Percentiles rank a stretch among this genome's conserved stretches.
Evolutionary conservation across 805 yeast genomes (phyloP).

Genomic region (Hyphopichia homilentoma): DNA sequence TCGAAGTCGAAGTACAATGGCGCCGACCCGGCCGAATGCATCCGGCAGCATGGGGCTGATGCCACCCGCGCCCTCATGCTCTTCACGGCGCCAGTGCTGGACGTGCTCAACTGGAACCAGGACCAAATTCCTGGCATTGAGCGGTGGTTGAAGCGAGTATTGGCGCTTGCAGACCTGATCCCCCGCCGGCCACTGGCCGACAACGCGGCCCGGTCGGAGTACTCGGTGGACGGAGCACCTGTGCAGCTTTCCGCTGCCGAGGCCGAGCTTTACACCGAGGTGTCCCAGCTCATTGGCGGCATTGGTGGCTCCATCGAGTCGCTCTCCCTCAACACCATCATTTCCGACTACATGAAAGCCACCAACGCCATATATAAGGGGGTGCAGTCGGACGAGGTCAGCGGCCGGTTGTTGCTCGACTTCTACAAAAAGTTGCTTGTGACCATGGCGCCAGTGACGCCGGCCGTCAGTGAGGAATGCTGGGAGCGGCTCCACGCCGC

Average conservation of each 20-base stretch:
- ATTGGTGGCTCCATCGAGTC: slow-evolving; percentile 59
- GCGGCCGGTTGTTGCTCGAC: slow-evolving; percentile 48
- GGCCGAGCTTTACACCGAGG: slow-evolving; percentile 52
- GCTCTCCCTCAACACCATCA: slow-evolving; percentile 73
- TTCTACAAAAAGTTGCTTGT: slow-evolving; percentile 52
- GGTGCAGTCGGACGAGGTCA: slow-evolving; percentile 24
- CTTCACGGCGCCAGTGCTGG: slow-evolving; percentile 86
- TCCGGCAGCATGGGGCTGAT: slow-evolving; percentile 80
- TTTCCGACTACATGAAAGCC: slow-evolving; percentile 86
- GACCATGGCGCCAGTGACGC: slow-evolving; percentile 77
- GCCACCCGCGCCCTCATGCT: slow-evolving; percentile 90
- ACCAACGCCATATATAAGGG: slow-evolving; percentile 48
- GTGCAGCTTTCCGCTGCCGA: slow-evolving; percentile 37
- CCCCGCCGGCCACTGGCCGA: not conserved
- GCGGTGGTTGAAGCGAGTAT: slow-evolving; percentile 74
- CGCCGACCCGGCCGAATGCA: slow-evolving; percentile 81
- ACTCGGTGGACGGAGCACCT: slow-evolving; percentile 8
- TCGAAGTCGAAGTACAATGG: slow-evolving; percentile 95
- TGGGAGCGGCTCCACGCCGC: slow-evolving; percentile 50
- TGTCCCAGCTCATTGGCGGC: slow-evolving; percentile 43
- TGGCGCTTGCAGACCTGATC: slow-evolving; percentile 25
- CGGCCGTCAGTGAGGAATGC: slow-evolving; percentile 78
- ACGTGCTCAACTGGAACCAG: slow-evolving; percentile 87
- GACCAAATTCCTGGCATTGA: slow-evolving; percentile 79
- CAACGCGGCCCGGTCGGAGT: not conserved